Evolutionary conservation across 805 yeast species (phyloP), one percentile per base, ranked within the genome.

Genomic region (Sugiyamaella mastotermitis): DNA sequence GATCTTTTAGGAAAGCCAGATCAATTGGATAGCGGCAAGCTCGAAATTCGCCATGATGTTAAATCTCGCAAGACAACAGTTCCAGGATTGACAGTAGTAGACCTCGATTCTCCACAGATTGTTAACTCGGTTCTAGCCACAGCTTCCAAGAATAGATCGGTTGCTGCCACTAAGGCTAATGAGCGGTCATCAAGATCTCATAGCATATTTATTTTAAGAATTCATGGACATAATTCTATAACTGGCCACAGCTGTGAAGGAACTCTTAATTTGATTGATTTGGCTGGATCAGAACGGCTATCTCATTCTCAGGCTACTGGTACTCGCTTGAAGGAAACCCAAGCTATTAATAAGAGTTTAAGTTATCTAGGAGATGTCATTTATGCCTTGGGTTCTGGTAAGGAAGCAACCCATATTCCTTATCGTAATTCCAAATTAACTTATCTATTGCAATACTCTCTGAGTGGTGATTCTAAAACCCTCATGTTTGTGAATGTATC

Each of bases 281-380:
- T 90, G 39, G 98, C 98, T 0, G 98, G 98, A 2, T 85, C 95
- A 0, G 98, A 90, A 62, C 68, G 97, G 41, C 65, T 88, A 11
- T 59, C 78, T 7, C 69, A 74, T 13, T 83, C 95, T 0, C 83
- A 79, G 51, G 94, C 77, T 0, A 71, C 74, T 1, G 97, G 97
- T 0, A 83, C 79, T 9, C 62, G 97, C 34, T 63, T 90, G 19
- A 74, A 74, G 47, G 98, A 90, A 58, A 88, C 97, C 0, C 90
- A 83, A 52, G 75, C 87, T 6, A 90, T 90, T 41, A 90, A 90
- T 61, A 83, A 78, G 57, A 86, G 96, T 5, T 67, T 90, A 33
- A 83, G 96, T 47, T 73, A 88, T 39, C 66, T 90, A 13, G 95
- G 96, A 2, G 95, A 87, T 60, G 98, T 90, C 2, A 88, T 90